Evolutionary conservation across 306 rosid species (phyloP), one percentile per base, ranked within the genome.

Genomic region (Medicago arabica): DNA sequence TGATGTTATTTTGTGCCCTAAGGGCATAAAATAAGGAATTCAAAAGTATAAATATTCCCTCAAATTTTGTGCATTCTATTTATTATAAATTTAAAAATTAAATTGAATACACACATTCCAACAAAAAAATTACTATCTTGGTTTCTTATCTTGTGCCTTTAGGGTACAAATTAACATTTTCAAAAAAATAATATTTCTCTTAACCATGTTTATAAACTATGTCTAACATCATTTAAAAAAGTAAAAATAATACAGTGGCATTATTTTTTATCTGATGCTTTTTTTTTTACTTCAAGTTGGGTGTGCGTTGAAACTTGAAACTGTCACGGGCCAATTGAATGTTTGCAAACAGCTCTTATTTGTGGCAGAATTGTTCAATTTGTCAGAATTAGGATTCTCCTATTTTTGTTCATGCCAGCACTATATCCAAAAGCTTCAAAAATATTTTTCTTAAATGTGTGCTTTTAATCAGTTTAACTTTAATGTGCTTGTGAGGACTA

Each of bases 291-390:
- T 4, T 34, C 65, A 63, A 76, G 18, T 75, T 69, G 67, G 49
- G 40, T 11, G 50, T 76, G 75, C 66, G 2, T 76, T 76, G 78
- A 71, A 82, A 82, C 85, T 82, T 65, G 78, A 65, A 76, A 46
- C 78, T 36, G 70, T 82, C 85, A 82, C 81, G 59, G 70, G 43
- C 51, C 85, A 76, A 40, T 71, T 71, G 71, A 82, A 76, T 82
- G 78, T 76, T 71, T 70, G 69, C 17, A 1, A 68, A 54, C 84
- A 69, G 44, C 72, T 80, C 53, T 80, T 71, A 36, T 49, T 61
- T 59, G 50, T 38, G 19, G 55, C 60, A 80, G 46, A 67, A 16
- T 59, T 59, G 60, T 62, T 69, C 49, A 61, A 19, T 81, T 60
- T 75, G 66, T 49, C 65, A 55, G 55, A 54, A 23, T 10, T 62